phyloP scores from a whole-genome alignment of 1,139 yeast species.

The Sugiyamaella neomexicana region DNA sequence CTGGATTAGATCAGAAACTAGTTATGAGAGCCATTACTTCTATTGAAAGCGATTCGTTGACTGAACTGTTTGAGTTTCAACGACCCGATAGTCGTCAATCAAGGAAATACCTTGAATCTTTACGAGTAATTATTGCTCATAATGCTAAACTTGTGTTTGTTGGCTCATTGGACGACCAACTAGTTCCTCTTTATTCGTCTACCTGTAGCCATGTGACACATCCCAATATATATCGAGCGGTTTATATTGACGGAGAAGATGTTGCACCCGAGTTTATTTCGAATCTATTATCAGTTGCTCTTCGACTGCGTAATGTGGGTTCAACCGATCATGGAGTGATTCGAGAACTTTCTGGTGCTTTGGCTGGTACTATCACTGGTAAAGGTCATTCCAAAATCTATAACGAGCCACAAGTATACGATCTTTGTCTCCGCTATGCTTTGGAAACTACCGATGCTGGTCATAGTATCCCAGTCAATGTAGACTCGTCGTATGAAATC shows the following conservation, averaged over 20 bases:
- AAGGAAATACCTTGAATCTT: conserved; percentile 63
- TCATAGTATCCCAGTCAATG: conserved; percentile 30
- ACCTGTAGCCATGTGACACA: conserved; percentile 79
- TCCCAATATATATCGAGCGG: conserved; percentile 86
- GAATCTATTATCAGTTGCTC: conserved; percentile 51
- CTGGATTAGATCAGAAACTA: conserved; percentile 80
- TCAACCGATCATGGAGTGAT: conserved; percentile 48
- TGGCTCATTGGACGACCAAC: conserved; percentile 88
- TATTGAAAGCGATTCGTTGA: conserved; percentile 81
- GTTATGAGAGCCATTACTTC: conserved; percentile 87
- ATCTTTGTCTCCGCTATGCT: conserved; percentile 70
- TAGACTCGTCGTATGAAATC: conserved; percentile 34
- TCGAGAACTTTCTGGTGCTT: conserved; percentile 74
- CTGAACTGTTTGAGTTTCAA: conserved; percentile 86
- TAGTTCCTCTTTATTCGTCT: conserved; percentile 90
- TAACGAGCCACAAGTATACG: conserved; percentile 82
- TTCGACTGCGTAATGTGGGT: conserved; percentile 42
- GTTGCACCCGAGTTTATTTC: conserved; percentile 55
- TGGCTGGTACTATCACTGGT: conserved; percentile 91
- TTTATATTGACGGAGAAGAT: conserved; percentile 75
- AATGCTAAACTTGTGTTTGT: conserved; percentile 78
- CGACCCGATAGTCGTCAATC: conserved; percentile 72
- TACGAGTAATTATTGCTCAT: conserved; percentile 61
- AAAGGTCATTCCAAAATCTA: conserved; percentile 93
- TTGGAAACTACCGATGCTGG: conserved; percentile 69